phyloP scores from a whole-genome alignment of 441 rosid species.

The Bruguiera hainesii region DNA sequence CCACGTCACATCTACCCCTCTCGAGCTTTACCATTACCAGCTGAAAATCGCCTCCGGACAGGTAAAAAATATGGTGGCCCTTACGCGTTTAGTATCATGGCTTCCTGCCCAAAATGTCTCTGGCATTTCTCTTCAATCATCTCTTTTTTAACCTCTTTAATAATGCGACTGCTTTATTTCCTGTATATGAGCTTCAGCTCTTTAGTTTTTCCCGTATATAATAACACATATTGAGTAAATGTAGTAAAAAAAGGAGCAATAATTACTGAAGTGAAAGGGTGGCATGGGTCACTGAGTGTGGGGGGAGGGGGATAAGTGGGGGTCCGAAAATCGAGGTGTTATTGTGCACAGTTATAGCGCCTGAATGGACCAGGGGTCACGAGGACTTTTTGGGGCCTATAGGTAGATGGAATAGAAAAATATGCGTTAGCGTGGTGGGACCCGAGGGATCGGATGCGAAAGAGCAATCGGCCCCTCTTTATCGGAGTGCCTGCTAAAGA shows the following conservation, averaged over 20 bases:
- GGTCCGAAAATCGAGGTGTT: background rate
- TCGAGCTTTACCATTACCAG: slow-evolving; percentile 67
- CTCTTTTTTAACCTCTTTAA: no score
- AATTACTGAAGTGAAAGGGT: no score
- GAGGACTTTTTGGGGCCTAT: background rate
- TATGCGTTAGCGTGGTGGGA: slow-evolving; percentile 18
- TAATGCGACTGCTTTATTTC: no score
- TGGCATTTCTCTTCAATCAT: no score
- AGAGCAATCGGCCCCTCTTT: slow-evolving; percentile 11
- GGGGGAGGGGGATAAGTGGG: background rate
- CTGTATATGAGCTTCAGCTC: no score
- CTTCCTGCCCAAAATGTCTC: no score
- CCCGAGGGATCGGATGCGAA: background rate
- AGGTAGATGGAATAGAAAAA: background rate
- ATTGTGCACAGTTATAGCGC: background rate
- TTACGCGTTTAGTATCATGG: no score
- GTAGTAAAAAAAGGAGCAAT: no score
- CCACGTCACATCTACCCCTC: slow-evolving; percentile 80
- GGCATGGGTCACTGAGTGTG: no score
- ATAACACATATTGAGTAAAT: no score
- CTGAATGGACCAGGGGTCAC: background rate
- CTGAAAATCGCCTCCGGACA: slow-evolving; percentile 78
- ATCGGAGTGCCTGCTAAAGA: slow-evolving; percentile 25
- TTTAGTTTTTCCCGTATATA: no score
- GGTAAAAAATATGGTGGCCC: slow-evolving; percentile 28